phyloP scores from a whole-genome alignment of 1,284 basidiomycete genomes.

The Trametes polyzona region DNA sequence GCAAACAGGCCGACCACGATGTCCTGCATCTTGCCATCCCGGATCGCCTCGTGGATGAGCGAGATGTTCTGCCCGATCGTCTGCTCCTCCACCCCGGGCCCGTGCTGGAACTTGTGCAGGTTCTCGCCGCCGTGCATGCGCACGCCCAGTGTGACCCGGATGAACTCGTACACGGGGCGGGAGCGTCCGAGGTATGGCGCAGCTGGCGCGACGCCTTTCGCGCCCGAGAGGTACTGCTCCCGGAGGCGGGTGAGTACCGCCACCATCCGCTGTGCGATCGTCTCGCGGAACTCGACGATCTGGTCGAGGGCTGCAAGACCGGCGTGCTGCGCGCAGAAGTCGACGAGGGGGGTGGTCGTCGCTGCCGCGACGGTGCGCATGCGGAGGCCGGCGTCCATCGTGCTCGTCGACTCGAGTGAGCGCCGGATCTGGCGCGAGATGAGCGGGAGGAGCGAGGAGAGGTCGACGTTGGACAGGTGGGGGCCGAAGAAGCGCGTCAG shows the following conservation, averaged over 20 bases:
- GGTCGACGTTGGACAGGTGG: constrained; percentile 41
- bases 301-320: constrained; percentile 32
- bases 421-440: constrained; percentile 49
- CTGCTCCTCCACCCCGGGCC: constrained; percentile 59
- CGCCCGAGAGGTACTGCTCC: constrained; percentile 56
- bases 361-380: constrained; percentile 71
- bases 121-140: constrained; percentile 79
- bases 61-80: constrained; percentile 71
- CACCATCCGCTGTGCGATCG: constrained; percentile 50
- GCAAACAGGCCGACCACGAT: constrained; percentile 58
- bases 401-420: constrained; percentile 66
- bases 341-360: constrained; percentile 61
- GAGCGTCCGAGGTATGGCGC: constrained; percentile 65
- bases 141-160: constrained; percentile 67
- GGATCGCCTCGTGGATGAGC: constrained; percentile 72
- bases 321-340: constrained; percentile 51
- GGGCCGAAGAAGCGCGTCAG: constrained; percentile 51
- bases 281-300: constrained; percentile 56
- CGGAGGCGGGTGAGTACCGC: constrained; percentile 54
- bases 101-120: constrained; percentile 53
- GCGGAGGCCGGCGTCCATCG: constrained; percentile 67
- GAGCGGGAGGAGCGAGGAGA: constrained; percentile 37
- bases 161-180: constrained; percentile 69
- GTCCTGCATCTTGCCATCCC: constrained; percentile 72
- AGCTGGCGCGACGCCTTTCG: constrained; percentile 61